phyloP scores from a whole-genome alignment of 208 protist species.

The Wallacemonas rigidus region DNA sequence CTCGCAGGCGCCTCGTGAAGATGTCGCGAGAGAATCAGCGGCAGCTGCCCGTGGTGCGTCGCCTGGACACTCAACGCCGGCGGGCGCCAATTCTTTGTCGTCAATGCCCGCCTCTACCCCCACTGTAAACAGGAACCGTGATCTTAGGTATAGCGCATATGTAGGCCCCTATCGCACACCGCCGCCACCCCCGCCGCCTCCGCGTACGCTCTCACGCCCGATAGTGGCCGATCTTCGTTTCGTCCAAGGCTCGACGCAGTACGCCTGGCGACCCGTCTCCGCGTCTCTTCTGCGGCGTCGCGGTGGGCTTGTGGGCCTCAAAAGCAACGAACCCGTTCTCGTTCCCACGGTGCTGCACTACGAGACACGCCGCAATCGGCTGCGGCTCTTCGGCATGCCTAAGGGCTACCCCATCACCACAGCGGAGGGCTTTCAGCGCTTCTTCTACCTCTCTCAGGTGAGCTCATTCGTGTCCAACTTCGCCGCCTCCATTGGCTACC shows the following conservation, averaged over 20 bases:
- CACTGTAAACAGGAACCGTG: not conserved
- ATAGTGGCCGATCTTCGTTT: conserved; percentile 33
- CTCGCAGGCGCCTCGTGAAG: no score
- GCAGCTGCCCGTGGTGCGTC: no score
- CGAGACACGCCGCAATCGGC: conserved; percentile 35
- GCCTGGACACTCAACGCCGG: no score
- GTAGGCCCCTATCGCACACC: not conserved
- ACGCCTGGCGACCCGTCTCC: conserved; percentile 36
- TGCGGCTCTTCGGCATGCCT: conserved; percentile 75
- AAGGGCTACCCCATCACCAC: conserved; percentile 74
- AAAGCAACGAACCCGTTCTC: conserved; percentile 3
- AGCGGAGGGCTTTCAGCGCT: conserved; percentile 70
- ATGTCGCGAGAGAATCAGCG: no score
- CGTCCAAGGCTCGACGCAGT: conserved; percentile 60
- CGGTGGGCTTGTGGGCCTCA: not conserved
- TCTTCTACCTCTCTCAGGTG: conserved; percentile 74
- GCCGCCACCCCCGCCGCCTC: not conserved
- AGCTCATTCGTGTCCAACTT: conserved; percentile 85
- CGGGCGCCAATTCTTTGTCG: no score
- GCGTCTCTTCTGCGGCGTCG: conserved; percentile 16
- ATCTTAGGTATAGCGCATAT: no score
- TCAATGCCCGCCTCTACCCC: not conserved
- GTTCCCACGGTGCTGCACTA: conserved; percentile 39
- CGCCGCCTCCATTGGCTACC: conserved; percentile 81
- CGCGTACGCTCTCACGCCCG: conserved; percentile 13